Base-by-base conservation (phyloP, 1,139 yeast genomes). In the Lodderomyces metapsilosis region DNA sequence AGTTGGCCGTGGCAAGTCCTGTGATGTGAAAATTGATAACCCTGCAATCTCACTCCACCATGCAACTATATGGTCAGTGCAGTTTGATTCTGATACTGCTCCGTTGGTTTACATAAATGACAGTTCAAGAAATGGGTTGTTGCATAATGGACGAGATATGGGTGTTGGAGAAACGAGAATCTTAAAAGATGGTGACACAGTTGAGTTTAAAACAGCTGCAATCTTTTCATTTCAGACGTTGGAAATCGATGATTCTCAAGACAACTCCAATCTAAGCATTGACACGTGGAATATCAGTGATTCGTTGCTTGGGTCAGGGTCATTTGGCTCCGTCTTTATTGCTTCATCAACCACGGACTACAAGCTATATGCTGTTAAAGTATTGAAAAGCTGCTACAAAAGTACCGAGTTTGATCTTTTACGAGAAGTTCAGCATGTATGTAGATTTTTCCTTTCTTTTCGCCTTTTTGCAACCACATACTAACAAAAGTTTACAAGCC, bases 31-130 rank as follows among this genome's bases (percentile, higher is more conserved):
- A 5, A 16, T 53, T 5, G 40, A 43, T 16, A 48, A 53, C 38
- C 48, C 49, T 1, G 40, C 47, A 1, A 58, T 76, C 1, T 76
- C 82, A 1, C 56, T 62, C 10, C 44, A 57, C 1, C 84, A 79
- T 51, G 76, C 75, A 43, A 50, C 61, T 11, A 48, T 79, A 8
- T 78, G 82, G 80, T 59, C 64, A 0, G 65, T 75, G 1, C 57
- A 70, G 36, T 82, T 82, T 52, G 85, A 81, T 51, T 66, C 67
- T 0, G 58, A 61, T 5, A 65, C 73, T 4, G 52, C 66, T 1
- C 79, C 82, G 0, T 51, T 78, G 46, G 68, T 72, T n/a, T 82
- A 81, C 50, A 50, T 82, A 15, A 70, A 69, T 45, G 86, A 81
- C 49, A 44, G 58, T 1, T 79, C 87, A 2, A 54, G 72, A 34